Evolutionary conservation across 2,329 filamentous ascomycete species (phyloP), one percentile per base, ranked within the genome.

Genomic region (Cytospora chrysosperma): DNA sequence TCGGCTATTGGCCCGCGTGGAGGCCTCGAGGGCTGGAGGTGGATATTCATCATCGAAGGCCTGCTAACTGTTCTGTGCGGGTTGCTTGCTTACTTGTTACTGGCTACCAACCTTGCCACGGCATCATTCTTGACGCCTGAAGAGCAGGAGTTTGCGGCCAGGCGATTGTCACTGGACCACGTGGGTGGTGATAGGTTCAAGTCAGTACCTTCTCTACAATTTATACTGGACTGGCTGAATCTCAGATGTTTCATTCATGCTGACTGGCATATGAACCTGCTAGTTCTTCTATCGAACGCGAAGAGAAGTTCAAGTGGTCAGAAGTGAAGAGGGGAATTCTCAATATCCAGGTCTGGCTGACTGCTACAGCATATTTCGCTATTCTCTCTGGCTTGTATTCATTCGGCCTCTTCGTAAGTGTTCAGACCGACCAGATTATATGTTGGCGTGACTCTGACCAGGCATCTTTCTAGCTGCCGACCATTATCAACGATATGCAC

Each of bases 1-100:
- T 82, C 83, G 0, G 80, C 82, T n/a, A 88, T 89, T 63, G 85
- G 81, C 0, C 78, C 79, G 0, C 73, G 77, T 4, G 84, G 82
- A 1, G 81, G 81, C 0, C 74, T 86, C 4, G 80, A 79, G 64
- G 81, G 79, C 4, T 88, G 85, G 85, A 77, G 85, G 32, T 88
- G 84, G 84, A 87, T 88, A 19, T 84, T 88, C 62, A 81, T 87
- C 54, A 79, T 87, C 9, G 86, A 88, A 68, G 85, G 86, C 0
- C 70, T 86, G 24, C 69, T 84, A 4, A 89, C 85, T 1, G 76
- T 85, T 24, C 71, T 79, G 4, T 80, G 83, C 17, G 85, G 83
- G 12, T 69, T 79, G 6, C 66, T 82, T n/a, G 78, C 82, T 21
- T 85, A 79, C 59, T 71, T 85, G 61, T 68, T 81, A 15, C 78